These are phyloP conservation scores for Podaxis sp. DNA, from an alignment of 768 basidiomycete genomes.

Conservation along the genomic window DNA sequence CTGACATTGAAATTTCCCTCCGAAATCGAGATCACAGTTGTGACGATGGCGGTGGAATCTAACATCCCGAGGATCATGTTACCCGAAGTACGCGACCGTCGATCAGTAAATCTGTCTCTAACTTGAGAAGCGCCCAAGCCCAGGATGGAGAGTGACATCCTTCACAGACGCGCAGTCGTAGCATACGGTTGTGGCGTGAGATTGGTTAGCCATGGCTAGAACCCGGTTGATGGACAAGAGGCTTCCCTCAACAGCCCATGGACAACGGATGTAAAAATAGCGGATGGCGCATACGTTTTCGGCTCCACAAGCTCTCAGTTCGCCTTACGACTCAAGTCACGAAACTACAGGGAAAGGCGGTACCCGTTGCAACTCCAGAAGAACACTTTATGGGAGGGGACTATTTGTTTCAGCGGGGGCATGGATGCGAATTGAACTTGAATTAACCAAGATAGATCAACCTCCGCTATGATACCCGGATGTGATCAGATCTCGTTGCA, in stretches of 20 bases:
- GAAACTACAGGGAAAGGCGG: neutral
- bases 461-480: too few relatives aligned
- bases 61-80: too few relatives aligned
- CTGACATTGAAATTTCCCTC: constrained; percentile 1
- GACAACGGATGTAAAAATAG: neutral
- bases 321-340: neutral
- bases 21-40: neutral
- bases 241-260: neutral
- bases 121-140: too few relatives aligned
- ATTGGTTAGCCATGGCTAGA: neutral
- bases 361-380: neutral
- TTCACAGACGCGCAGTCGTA: neutral
- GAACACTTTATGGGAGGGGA: neutral
- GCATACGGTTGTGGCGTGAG: neutral
- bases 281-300: neutral
- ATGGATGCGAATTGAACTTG: too few relatives aligned
- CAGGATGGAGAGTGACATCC: too few relatives aligned
- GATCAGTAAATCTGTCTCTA: too few relatives aligned
- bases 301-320: neutral
- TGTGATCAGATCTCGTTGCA: too few relatives aligned
- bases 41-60: neutral
- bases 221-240: neutral
- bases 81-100: too few relatives aligned
- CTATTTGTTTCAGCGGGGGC: neutral
- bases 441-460: too few relatives aligned